A percentile compares a stretch with the other conserved stretches of the same genome.
phyloP scores from a whole-genome alignment of 805 yeast genomes.

The Starmerella sp. region DNA sequence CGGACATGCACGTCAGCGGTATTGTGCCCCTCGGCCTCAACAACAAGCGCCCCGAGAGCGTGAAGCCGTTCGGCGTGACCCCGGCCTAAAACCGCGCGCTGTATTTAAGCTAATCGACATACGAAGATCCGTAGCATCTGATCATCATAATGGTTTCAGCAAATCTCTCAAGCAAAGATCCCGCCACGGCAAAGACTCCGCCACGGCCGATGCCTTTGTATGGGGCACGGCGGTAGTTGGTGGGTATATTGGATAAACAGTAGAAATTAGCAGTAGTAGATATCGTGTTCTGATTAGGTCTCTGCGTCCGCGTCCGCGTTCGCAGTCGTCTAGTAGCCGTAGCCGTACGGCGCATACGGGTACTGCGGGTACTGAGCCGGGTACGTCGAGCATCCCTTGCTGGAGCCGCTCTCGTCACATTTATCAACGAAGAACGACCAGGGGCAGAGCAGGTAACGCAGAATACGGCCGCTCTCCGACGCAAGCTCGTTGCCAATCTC shows the following conservation, averaged over 20 bases:
- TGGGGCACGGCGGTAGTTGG: not conserved
- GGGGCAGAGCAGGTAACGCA: constrained; percentile 13
- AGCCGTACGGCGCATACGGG: not conserved
- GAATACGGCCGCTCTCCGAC: constrained; percentile 1
- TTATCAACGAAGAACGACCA: constrained; percentile 6
- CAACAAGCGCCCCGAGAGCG: constrained; percentile 33
- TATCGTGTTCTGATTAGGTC: not conserved
- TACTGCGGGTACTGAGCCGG: not conserved
- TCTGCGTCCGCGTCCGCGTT: not conserved
- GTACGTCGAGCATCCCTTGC: not conserved
- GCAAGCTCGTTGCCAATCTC: constrained; percentile 4
- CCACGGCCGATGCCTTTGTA: too few species aligned
- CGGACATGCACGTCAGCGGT: constrained; percentile 41
- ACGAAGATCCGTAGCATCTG: not conserved
- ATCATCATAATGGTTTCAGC: too few species aligned
- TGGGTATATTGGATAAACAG: not conserved
- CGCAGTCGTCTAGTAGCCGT: not conserved
- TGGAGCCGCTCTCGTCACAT: not conserved
- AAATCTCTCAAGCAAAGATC: too few species aligned
- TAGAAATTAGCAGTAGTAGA: not conserved
- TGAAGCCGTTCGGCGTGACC: constrained; percentile 31
- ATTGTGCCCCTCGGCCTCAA: constrained; percentile 36
- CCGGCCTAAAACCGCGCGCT: constrained; percentile 7
- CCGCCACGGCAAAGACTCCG: too few species aligned
- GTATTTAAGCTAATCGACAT: not conserved